These are phyloP conservation scores for Gardenia jasminoides DNA, from an alignment of 257 asterid species.

Conservation along the genomic window DNA sequence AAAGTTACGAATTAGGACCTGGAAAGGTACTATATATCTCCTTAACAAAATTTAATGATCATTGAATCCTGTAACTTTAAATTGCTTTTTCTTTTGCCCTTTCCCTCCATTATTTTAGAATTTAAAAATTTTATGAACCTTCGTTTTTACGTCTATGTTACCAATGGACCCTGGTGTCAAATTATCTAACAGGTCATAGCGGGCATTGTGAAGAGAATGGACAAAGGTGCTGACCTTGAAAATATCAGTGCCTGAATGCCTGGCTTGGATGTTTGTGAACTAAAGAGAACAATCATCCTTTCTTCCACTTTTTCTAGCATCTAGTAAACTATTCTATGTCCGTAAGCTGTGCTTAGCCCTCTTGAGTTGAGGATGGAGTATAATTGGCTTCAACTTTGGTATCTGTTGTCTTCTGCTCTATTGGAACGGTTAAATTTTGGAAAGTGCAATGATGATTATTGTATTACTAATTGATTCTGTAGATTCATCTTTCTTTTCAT, in stretches of 20 bases:
- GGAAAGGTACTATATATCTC: conserved; percentile 47
- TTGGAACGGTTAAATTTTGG: background rate
- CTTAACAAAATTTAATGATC: background rate
- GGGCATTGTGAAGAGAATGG: conserved; percentile 87
- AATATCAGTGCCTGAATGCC: conserved; percentile 55
- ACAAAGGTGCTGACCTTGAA: conserved; percentile 71
- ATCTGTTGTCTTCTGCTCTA: background rate
- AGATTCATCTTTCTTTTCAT: too few relatives aligned
- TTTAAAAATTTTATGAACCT: background rate
- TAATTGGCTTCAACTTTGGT: background rate
- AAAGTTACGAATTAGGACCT: conserved; percentile 80
- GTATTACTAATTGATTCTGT: background rate
- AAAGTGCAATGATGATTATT: too few relatives aligned
- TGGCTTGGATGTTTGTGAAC: background rate
- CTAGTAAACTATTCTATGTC: background rate
- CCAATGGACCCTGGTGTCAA: background rate
- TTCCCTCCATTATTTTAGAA: background rate
- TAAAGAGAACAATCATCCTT: background rate
- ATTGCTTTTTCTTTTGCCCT: background rate
- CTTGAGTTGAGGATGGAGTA: background rate
- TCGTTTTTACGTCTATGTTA: too few relatives aligned
- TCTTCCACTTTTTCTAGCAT: background rate
- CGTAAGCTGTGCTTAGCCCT: background rate
- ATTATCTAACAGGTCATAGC: conserved; percentile 65
- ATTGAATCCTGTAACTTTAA: background rate